Percentiles rank a stretch among this genome's conserved stretches.
Conservation (phyloP, 2,329 filamentous ascomycete genomes). For the Biscogniauxia marginata region DNA sequence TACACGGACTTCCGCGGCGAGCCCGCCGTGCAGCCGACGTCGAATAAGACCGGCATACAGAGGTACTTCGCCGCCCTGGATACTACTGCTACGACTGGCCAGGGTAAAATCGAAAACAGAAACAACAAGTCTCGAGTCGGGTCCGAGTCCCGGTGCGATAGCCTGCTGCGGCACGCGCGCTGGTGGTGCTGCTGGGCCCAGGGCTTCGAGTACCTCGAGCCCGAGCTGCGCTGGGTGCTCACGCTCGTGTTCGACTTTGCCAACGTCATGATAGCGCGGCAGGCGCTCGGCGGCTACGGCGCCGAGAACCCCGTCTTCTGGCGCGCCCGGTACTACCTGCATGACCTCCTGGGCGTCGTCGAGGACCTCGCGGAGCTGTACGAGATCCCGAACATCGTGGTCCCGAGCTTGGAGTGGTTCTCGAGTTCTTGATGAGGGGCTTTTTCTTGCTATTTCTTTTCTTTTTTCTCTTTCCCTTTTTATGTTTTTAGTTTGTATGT, state of each 20-base stretch:
- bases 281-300: constrained; percentile 1
- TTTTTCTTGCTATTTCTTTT: background rate
- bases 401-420: constrained; percentile 8
- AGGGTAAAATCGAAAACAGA: background rate
- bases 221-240: constrained; percentile 20
- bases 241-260: constrained; percentile 21
- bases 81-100: background rate
- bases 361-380: constrained; percentile 16
- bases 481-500: background rate
- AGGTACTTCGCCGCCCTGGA: constrained; percentile 12
- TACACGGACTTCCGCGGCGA: constrained; percentile 18
- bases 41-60: constrained; percentile 2
- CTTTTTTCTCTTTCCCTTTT: background rate
- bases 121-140: no score
- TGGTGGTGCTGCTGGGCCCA: constrained; percentile 21
- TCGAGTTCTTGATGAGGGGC: background rate
- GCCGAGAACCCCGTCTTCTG: constrained; percentile 9
- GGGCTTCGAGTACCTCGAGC: constrained; percentile 17
- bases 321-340: constrained; percentile 15
- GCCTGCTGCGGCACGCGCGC: constrained; percentile 12
- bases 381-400: constrained; percentile 8
- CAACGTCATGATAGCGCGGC: constrained; percentile 11
- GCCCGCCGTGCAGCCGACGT: constrained; percentile 16
- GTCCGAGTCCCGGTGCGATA: no score
- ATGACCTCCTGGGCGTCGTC: constrained; percentile 11